Evolutionary conservation across 129 eudicot species (phyloP), one percentile per base, ranked within the genome.

Genomic region (Artemisia annua): DNA sequence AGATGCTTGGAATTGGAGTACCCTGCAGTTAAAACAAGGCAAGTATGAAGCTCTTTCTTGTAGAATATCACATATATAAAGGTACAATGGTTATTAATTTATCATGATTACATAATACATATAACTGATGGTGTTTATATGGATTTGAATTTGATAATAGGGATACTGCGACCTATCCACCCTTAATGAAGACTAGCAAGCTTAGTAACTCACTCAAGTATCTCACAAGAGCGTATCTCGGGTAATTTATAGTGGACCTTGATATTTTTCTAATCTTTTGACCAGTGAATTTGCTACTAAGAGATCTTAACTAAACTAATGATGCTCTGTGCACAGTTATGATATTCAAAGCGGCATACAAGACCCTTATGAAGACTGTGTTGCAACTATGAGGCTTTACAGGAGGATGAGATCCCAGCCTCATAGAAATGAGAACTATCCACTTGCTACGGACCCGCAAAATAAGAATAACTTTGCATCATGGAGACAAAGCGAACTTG

Each of bases 121-220:
- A 26, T 11, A 35, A 60, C 7, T 52, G 17, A 19, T 77, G 61
- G 62, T 50, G 54, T 18, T 60, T n/a, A 75, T 65, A 57, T 32
- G 11, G 50, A 28, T 32, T 65, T 49, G 68, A 48, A 59, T 63
- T 71, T 48, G 28, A 22, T 81, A 13, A 49, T 81, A 95, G 99
- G 91, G 99, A 95, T 81, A 83, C 96, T 20, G 96, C 97, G 67
- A 91, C 81, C 81, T 95, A 95, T 79, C 99, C 99, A 72, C 97
- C 99, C 53, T 76, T 95, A 83, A 88, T 91, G 97, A 95, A 91
- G 74, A 95, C 99, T 46, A 95, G 97, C 96, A 95, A 95, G 94
- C 99, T 95, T 77, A 95, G 99, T 91, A 95, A 95, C 91, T 85
- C 97, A 19, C 91, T 95, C 56, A 88, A 91, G 82, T 86, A 95